phyloP scores from a whole-genome alignment of 1,284 basidiomycete species.

The Ganoderma boninense region DNA sequence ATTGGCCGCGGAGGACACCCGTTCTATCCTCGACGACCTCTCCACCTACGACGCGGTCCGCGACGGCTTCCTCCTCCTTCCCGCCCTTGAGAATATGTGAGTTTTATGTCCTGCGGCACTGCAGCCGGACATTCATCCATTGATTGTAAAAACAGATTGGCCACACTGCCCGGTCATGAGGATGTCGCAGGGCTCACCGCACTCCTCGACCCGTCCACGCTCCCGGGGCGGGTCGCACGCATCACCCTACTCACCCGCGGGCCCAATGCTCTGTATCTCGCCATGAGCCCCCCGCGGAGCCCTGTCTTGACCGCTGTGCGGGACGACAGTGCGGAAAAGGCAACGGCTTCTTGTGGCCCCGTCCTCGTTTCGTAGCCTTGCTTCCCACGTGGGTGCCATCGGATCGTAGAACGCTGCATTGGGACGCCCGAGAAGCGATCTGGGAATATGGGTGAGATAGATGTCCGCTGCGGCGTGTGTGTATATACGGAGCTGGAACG shows the following conservation, averaged over 20 bases:
- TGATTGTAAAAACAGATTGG: constrained; percentile 31
- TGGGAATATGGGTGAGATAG: background rate
- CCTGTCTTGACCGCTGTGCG: constrained; percentile 21
- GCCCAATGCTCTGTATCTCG: constrained; percentile 40
- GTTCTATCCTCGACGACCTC: constrained; percentile 43
- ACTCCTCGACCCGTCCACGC: constrained; percentile 43
- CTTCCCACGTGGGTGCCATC: constrained; percentile 4
- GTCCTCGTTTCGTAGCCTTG: constrained; percentile 23
- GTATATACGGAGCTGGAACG: constrained; percentile 9
- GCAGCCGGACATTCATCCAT: constrained; percentile 13
- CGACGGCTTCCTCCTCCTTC: constrained; percentile 45
- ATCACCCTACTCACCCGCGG: constrained; percentile 44
- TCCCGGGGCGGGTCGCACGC: constrained; percentile 41
- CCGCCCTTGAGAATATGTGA: constrained; percentile 47
- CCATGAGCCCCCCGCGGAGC: constrained; percentile 33
- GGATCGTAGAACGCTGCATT: background rate
- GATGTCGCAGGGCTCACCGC: constrained; percentile 41
- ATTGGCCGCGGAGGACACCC: constrained; percentile 39
- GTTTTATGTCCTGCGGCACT: constrained; percentile 15
- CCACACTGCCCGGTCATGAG: constrained; percentile 45
- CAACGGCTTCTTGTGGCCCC: constrained; percentile 13
- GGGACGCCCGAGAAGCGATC: constrained; percentile 1
- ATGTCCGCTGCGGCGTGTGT: constrained; percentile 11
- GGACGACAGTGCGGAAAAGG: constrained; percentile 27
- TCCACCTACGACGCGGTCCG: constrained; percentile 45